phyloP scores from a whole-genome alignment of 176 grass and related monocot species.

The Aechmea fasciata region DNA sequence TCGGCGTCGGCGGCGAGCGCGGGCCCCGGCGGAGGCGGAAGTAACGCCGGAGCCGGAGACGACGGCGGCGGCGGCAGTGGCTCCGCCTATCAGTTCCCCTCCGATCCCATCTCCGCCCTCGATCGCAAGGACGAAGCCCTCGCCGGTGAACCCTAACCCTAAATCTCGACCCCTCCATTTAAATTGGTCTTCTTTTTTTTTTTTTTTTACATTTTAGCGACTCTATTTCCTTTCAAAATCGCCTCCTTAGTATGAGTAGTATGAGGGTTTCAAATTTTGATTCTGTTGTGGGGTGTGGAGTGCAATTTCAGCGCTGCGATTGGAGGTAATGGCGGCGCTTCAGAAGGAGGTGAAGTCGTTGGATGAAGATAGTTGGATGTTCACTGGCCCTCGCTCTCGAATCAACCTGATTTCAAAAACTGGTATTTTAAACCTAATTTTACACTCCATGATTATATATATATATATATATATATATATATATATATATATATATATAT shows the following conservation, averaged over 20 bases:
- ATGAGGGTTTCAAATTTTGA: no score
- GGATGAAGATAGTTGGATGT: slow-evolving; percentile 88
- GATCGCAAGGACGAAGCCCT: slow-evolving; percentile 75
- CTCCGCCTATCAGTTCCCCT: slow-evolving; percentile 31
- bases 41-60: background rate
- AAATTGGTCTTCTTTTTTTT: no score
- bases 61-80: background rate
- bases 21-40: slow-evolving; percentile 22
- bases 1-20: slow-evolving; percentile 67
- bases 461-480: no score
- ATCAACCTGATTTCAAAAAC: slow-evolving; percentile 62
- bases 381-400: slow-evolving; percentile 64
- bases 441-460: background rate
- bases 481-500: no score
- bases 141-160: slow-evolving; percentile 25
- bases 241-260: background rate
- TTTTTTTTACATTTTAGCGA: no score
- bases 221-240: background rate
- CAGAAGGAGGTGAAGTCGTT: slow-evolving; percentile 79
- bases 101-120: slow-evolving; percentile 47
- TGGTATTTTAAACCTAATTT: slow-evolving; percentile 29
- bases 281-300: no score
- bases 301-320: slow-evolving; percentile 47
- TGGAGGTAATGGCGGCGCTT: slow-evolving; percentile 70
- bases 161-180: background rate